phyloP scores from a whole-genome alignment of 805 yeast species.

The Candida palmyrensis region DNA sequence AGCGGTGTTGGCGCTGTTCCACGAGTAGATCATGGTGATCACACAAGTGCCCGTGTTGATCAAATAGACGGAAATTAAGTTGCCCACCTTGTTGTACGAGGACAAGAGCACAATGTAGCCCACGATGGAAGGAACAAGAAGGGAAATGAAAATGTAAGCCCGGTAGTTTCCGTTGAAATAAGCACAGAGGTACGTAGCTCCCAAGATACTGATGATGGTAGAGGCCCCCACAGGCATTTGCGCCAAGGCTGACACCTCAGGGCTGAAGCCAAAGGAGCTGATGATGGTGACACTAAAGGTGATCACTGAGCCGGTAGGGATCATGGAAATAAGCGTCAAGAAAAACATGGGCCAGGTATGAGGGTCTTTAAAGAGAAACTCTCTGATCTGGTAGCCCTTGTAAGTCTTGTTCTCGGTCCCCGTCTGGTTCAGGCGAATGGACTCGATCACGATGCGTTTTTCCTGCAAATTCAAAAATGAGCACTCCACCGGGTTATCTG shows the following conservation, averaged over 20 bases:
- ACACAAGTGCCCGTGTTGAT: conserved; percentile 53
- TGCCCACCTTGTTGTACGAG: conserved; percentile 35
- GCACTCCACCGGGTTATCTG: conserved; percentile 42
- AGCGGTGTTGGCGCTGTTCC: conserved; percentile 62
- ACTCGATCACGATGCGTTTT: conserved; percentile 37
- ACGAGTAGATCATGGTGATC: conserved; percentile 53
- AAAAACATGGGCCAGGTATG: conserved; percentile 47
- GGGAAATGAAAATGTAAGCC: conserved; percentile 19
- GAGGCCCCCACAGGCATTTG: conserved; percentile 58
- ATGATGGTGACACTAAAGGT: conserved; percentile 51
- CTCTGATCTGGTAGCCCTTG: conserved; percentile 41
- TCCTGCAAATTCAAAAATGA: conserved; percentile 37
- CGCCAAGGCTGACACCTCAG: conserved; percentile 40
- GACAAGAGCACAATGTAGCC: conserved; percentile 41
- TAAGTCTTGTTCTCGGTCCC: conserved; percentile 47
- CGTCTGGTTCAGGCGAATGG: conserved; percentile 44
- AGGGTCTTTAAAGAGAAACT: conserved; percentile 40
- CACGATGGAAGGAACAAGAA: conserved; percentile 29
- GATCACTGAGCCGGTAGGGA: conserved; percentile 48
- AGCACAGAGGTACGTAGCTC: conserved; percentile 27
- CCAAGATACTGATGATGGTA: conserved; percentile 27
- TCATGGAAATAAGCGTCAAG: conserved; percentile 42
- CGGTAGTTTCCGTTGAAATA: conserved; percentile 16
- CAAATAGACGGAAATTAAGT: conserved; percentile 45
- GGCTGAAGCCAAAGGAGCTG: conserved; percentile 45